Conservation (phyloP, 768 basidiomycete genomes). For the Leccinum disarticulatum region DNA sequence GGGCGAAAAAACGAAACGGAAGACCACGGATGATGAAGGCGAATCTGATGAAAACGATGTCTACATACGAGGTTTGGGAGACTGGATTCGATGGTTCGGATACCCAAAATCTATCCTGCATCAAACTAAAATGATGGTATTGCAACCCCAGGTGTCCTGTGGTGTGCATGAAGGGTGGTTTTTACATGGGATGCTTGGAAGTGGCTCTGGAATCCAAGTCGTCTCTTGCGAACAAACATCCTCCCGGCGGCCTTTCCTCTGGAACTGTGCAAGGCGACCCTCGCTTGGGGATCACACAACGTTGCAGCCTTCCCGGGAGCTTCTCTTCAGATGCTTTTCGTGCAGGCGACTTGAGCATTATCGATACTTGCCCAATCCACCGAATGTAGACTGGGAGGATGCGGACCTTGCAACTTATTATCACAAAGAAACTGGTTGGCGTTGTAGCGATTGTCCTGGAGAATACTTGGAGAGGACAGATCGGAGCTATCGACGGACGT, state of each 20-base stretch:
- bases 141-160: constrained; percentile 75
- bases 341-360: constrained; percentile 89
- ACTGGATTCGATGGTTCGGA: constrained; percentile 82
- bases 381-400: constrained; percentile 35
- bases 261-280: constrained; percentile 9
- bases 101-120: not conserved
- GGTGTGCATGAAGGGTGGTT: constrained; percentile 69
- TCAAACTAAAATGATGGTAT: constrained; percentile 12
- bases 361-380: constrained; percentile 58
- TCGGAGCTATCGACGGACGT: constrained; percentile 71
- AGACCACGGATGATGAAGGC: constrained; percentile 42
- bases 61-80: constrained; percentile 54
- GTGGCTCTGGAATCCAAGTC: constrained; percentile 50
- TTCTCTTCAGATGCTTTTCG: constrained; percentile 79
- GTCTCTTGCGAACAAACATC: constrained; percentile 20
- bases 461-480: constrained; percentile 89
- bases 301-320: constrained; percentile 34
- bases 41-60: constrained; percentile 54
- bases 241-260: not conserved
- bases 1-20: constrained; percentile 40
- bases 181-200: constrained; percentile 74
- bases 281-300: constrained; percentile 14
- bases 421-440: constrained; percentile 55
- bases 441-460: constrained; percentile 84
- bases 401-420: constrained; percentile 59